Base-by-base conservation (phyloP, 345 rosid genomes). In the Trapa bicornis region DNA sequence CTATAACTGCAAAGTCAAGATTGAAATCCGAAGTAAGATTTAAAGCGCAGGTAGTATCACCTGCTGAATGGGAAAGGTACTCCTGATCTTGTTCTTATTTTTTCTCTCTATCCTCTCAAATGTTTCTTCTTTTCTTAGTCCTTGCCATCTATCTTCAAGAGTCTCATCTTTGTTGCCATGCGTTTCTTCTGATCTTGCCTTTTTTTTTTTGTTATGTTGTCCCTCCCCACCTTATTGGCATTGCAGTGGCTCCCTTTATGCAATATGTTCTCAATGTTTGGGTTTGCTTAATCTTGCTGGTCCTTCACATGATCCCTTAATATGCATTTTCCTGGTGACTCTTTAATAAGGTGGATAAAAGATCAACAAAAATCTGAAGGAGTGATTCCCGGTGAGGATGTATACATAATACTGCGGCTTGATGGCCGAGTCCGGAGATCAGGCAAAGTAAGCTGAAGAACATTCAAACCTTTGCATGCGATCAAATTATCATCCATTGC, bases 361-460 rank as follows among this genome's bases (percentile, higher is more conserved):
- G 99, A 89, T 68, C 97, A 89, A 77, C 97, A 94, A 64, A 78
- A 79, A 75, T 85, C 96, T 33, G 96, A 87, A 84, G 95, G 95
- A 76, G 97, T 91, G 58, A 74, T 73, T 48, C 96, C 95, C 0
- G 96, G 95, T 0, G 92, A 86, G 79, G 93, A 94, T 60, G 97
- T 87, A 65, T 94, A 91, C 83, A 79, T 94, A 64, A 84, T 89
- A 75, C 69, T 91, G 75, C 92, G 93, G 48, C 82, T 94, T 53
- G 99, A 94, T 87, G 97, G 99, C 75, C 93, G 95, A 66, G 91
- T 94, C 68, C 88, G 97, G 70, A 87, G 95, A 88, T 88, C 92
- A 15, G 96, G 98, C 45, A 85, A 74, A 80, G 95, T 85, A 79
- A 80, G 87, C 14, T 37, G 35, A 35, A 53, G 36, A 29, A 37